Evolutionary conservation across 192 early-diverging fungal genomes (phyloP).

Genomic region (Gaertneriomyces semiglobifer): DNA sequence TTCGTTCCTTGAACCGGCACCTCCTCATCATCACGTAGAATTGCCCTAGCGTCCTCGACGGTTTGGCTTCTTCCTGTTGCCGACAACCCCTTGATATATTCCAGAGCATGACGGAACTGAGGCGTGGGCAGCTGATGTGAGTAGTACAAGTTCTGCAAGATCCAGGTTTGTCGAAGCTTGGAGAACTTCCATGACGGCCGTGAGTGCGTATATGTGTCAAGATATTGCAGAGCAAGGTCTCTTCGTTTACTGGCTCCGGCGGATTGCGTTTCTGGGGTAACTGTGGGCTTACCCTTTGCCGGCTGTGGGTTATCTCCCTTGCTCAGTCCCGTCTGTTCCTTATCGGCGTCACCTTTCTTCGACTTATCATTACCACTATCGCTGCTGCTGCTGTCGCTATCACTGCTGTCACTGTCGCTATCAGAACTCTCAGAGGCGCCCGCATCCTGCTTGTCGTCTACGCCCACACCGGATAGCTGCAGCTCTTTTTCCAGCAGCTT

Average conservation of each 20-base stretch:
- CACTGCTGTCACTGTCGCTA: no score
- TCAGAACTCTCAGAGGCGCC: no score
- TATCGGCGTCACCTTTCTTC: no score
- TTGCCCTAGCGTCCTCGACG: constrained; percentile 29
- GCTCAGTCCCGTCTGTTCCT: no score
- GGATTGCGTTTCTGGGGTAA: no score
- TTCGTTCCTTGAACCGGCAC: constrained; percentile 1
- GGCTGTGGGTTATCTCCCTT: not conserved
- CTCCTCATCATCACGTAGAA: constrained; percentile 4
- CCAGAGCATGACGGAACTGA: constrained; percentile 15
- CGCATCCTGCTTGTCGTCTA: no score
- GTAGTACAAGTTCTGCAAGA: constrained; percentile 35
- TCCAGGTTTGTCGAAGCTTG: constrained; percentile 40
- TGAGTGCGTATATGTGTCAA: constrained; percentile 17
- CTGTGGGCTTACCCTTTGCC: not conserved
- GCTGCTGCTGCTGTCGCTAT: no score
- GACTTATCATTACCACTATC: no score
- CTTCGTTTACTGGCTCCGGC: constrained; percentile 18
- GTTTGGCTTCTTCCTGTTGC: constrained; percentile 5
- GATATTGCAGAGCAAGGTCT: constrained; percentile 29
- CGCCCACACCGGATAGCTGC: no score
- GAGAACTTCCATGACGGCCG: constrained; percentile 32
- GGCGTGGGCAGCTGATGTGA: constrained; percentile 21
- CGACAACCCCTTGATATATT: constrained; percentile 23
- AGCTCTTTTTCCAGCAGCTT: no score